These are phyloP conservation scores for Emmonsiellopsis sp. DNA, from an alignment of 2,329 filamentous ascomycete genomes.

Conservation along the genomic window DNA sequence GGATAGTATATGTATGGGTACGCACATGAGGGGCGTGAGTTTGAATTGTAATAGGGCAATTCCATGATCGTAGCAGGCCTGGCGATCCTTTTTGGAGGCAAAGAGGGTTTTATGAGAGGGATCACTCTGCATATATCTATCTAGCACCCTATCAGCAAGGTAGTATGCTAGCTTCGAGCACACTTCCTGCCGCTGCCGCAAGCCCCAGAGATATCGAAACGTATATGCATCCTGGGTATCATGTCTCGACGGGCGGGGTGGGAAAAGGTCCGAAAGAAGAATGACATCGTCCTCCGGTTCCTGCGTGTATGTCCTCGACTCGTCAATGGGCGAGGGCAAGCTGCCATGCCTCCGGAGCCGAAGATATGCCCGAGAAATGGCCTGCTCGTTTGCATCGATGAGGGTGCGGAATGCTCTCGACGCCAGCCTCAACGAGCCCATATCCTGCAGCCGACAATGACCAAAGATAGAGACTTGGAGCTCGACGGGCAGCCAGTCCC, in stretches of 20 bases:
- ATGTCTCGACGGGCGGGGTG: slow-evolving; percentile 26
- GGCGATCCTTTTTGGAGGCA: slow-evolving; percentile 23
- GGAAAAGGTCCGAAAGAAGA: slow-evolving; percentile 34
- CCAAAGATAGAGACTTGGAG: slow-evolving; percentile 33
- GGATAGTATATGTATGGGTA: not conserved
- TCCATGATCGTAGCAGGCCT: slow-evolving; percentile 24
- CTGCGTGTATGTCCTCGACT: slow-evolving; percentile 27
- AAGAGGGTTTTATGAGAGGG: slow-evolving; percentile 22
- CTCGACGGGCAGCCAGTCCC: slow-evolving; percentile 32
- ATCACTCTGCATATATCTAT: slow-evolving; percentile 27
- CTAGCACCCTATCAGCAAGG: slow-evolving; percentile 32
- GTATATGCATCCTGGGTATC: slow-evolving; percentile 27
- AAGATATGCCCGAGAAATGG: slow-evolving; percentile 33
- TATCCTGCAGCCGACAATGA: slow-evolving; percentile 29
- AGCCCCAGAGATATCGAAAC: slow-evolving; percentile 29
- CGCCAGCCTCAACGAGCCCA: slow-evolving; percentile 28
- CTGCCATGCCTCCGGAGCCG: slow-evolving; percentile 33
- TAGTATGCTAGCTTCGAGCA: slow-evolving; percentile 32
- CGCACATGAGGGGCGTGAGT: slow-evolving; percentile 33
- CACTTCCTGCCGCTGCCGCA: slow-evolving; percentile 28
- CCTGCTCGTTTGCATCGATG: slow-evolving; percentile 28
- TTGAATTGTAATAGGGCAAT: slow-evolving; percentile 28
- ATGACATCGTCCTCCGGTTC: slow-evolving; percentile 35
- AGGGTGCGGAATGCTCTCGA: slow-evolving; percentile 28
- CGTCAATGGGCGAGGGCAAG: slow-evolving; percentile 29